Base-by-base conservation (phyloP, 2,329 filamentous ascomycete genomes). In the Ascomycota sp. region DNA sequence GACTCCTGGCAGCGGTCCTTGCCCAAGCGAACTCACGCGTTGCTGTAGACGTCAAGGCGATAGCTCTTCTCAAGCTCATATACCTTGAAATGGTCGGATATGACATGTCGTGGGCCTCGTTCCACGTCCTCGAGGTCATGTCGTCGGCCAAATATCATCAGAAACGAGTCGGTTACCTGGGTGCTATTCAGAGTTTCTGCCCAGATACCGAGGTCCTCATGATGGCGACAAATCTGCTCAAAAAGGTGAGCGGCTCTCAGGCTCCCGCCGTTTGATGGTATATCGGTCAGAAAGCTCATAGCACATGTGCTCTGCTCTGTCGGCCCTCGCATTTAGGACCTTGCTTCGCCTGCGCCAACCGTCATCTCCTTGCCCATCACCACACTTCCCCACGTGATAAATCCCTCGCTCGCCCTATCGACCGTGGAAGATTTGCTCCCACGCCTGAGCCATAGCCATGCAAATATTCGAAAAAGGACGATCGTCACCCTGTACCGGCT, bases 61-160 rank as follows among this genome's bases (percentile, higher is more conserved):
- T 83, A 22, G 89, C 89, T 27, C 65, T 98, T 31, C 62, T 98
- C 46, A 98, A 98, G 61, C 68, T 98, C 43, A 76, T 94, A 31
- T 98, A 98, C 51, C 70, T 98, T 40, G 89, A 98, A 52, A 98
- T 98, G 89, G 85, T 95, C 42, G 89, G 89, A 10, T 80, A 95
- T 50, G 89, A 95, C 55, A 98, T 98, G 89, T 94, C 86, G 3
- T 98, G 89, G 89, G 89, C 89, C 4, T 85, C 85, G 9, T 98
- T 98, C 56, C 81, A 98, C 51, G 86, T 95, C 30, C 74, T 98
- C 28, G 89, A 98, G 57, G 89, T 98, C 56, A 98, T 98, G 89
- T 92, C 85, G 23, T 92, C 82, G 24, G 65, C 77, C 28, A 95
- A 94, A 50, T 92, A 92, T 51, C 68, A 83, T 40, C 86, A 94